Conservation (phyloP, 2,329 filamentous ascomycete species). For the Rhinocladiella mackenziei region DNA sequence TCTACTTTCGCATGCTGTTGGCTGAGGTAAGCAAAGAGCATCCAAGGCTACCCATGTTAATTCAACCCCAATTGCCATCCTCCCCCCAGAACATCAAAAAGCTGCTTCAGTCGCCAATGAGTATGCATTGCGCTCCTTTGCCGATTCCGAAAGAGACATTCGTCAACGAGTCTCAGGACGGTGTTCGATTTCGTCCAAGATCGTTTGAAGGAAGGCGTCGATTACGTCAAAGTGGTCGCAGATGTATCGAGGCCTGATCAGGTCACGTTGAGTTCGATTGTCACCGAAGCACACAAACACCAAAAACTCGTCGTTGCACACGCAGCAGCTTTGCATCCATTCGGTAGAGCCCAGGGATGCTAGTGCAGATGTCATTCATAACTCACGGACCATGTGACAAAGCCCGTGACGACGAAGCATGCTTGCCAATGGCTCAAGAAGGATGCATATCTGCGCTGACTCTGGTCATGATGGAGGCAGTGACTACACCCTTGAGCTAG, state of each 20-base stretch:
- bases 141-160: background rate
- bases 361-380: slow-evolving; percentile 15
- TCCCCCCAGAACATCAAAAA: too few species aligned
- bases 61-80: too few species aligned
- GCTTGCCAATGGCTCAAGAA: slow-evolving; percentile 1
- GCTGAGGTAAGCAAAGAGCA: too few species aligned
- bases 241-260: slow-evolving; percentile 25
- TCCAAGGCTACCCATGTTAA: too few species aligned
- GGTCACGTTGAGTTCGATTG: slow-evolving; percentile 20
- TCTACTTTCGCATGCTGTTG: too few species aligned
- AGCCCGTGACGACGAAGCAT: slow-evolving; percentile 5
- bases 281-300: slow-evolving; percentile 13
- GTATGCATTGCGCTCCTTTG: background rate
- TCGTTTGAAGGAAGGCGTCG: slow-evolving; percentile 20
- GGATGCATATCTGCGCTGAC: background rate
- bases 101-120: too few species aligned
- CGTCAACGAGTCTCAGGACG: background rate
- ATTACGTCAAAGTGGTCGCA: slow-evolving; percentile 27
- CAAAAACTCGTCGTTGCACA: slow-evolving; percentile 18
- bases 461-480: slow-evolving; percentile 5
- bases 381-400: slow-evolving; percentile 23
- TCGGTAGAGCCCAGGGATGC: slow-evolving; percentile 17
- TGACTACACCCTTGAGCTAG: background rate
- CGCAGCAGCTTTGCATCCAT: slow-evolving; percentile 7
- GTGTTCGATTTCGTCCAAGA: slow-evolving; percentile 14